Evolutionary conservation across 305 asterid species (phyloP).

Genomic region (Fraxinus nigra): DNA sequence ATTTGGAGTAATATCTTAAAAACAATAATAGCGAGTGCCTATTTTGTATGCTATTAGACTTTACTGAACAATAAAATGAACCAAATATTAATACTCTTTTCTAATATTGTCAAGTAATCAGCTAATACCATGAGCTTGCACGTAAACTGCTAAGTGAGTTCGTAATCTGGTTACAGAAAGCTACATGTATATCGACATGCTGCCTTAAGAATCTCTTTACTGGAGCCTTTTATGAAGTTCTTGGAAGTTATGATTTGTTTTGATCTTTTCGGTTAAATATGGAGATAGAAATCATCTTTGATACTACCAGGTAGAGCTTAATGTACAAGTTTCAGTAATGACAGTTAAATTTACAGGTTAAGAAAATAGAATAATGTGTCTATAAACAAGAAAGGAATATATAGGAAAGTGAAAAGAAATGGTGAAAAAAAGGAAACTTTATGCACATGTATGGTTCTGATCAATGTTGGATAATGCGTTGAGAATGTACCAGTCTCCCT

Average conservation of each 20-base stretch:
- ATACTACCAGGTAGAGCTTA: not conserved
- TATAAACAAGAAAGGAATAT: not conserved
- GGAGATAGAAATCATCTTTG: not conserved
- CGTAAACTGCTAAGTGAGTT: not conserved
- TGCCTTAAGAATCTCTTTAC: not conserved
- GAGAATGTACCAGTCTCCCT: slow-evolving; percentile 54
- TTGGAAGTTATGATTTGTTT: not conserved
- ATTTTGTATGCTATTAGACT: not conserved
- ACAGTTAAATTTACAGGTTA: not conserved
- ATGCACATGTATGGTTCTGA: not conserved
- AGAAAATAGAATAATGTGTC: not conserved
- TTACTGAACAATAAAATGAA: not conserved
- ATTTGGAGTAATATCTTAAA: not conserved
- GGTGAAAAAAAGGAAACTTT: not conserved
- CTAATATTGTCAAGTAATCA: not conserved
- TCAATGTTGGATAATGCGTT: not conserved
- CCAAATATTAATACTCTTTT: not conserved
- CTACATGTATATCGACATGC: not conserved
- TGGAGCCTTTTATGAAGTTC: not conserved
- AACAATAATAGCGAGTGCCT: not conserved
- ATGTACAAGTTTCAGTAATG: not conserved
- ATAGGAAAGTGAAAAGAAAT: not conserved
- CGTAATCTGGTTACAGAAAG: not conserved
- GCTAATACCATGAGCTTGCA: not conserved
- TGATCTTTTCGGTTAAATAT: not conserved